Base-by-base conservation (phyloP, 306 rosid genomes). In the Glycine soja region DNA sequence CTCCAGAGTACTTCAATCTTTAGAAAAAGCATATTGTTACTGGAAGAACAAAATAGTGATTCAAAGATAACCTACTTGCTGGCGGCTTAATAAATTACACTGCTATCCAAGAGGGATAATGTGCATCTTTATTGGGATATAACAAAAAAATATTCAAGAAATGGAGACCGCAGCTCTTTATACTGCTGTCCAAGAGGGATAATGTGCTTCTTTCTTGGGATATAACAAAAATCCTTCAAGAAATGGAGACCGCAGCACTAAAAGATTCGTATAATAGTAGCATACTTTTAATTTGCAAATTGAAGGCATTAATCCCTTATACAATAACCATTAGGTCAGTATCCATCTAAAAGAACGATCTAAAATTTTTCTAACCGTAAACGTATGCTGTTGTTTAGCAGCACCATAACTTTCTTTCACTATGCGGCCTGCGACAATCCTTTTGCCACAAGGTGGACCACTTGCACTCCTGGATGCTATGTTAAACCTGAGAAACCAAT, bases 1-100 rank as follows among this genome's bases (percentile, higher is more conserved):
- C 99, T 93, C 99, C 99, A 95, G 11, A 93, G 89, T 32, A 93
- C 97, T 87, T 95, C 97, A 86, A 95, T 87, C 99, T 95, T 88
- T 71, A 67, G 30, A 63, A 82, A 56, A 53, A 30, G 42, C 40
- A 50, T 11, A 40, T 74, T 78, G 70, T 72, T 86, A 53, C 18
- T 38, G 62, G 72, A 58, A 70, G 38, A 45, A 81, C 38, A 52
- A 15, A 73, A 45, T 6, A 70, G 73, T 72, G 7, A 40, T 50
- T 77, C 46, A 81, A 14, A 52, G 13, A 77, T 53, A 50, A 24
- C 30, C 30, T 24, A 24, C 30, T 24, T 24, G 30, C 30, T 24
- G 2, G 30, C 30, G 30, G 30, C 30, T 24, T 24, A 24, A 24
- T 24, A 24, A 24, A 24, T 24, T 24, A 24, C 2, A 24, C 30